These are phyloP conservation scores for Stachybotrys chartarum DNA, from an alignment of 2,329 filamentous ascomycete species.

Conservation along the genomic window DNA sequence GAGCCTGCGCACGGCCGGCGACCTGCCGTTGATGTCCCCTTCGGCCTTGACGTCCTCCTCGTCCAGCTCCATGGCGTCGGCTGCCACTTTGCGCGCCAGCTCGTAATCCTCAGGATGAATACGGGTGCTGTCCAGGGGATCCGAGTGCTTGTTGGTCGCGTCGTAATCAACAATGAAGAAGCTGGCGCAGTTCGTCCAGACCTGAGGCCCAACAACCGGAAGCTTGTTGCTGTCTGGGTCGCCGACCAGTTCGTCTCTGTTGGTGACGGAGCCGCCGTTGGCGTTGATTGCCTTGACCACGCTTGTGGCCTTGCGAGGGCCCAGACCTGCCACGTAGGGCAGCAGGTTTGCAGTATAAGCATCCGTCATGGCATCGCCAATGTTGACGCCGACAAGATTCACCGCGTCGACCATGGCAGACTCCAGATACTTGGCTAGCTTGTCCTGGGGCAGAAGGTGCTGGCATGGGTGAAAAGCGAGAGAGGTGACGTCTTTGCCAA, in stretches of 20 bases:
- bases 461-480: constrained; percentile 87
- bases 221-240: constrained; percentile 73
- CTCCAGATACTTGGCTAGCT: constrained; percentile 78
- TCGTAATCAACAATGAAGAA: constrained; percentile 90
- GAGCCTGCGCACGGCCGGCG: constrained; percentile 89
- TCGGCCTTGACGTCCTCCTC: constrained; percentile 97
- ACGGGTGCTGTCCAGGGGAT: constrained; percentile 93
- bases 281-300: constrained; percentile 72
- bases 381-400: constrained; percentile 90
- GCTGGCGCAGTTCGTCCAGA: constrained; percentile 96
- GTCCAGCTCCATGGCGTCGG: constrained; percentile 90
- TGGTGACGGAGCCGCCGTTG: constrained; percentile 80
- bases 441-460: constrained; percentile 79
- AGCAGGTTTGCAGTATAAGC: constrained; percentile 78
- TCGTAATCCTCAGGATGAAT: constrained; percentile 99
- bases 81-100: constrained; percentile 95
- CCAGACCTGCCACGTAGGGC: constrained; percentile 85
- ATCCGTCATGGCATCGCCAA: constrained; percentile 84
- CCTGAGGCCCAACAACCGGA: constrained; percentile 77
- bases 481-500: constrained; percentile 81
- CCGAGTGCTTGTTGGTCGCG: constrained; percentile 69
- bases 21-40: constrained; percentile 80
- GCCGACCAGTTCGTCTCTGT: constrained; percentile 80
- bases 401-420: constrained; percentile 99
- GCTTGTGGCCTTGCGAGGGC: constrained; percentile 82